phyloP scores from a whole-genome alignment of 2,329 filamentous ascomycete species.

The Alternaria sp. region DNA sequence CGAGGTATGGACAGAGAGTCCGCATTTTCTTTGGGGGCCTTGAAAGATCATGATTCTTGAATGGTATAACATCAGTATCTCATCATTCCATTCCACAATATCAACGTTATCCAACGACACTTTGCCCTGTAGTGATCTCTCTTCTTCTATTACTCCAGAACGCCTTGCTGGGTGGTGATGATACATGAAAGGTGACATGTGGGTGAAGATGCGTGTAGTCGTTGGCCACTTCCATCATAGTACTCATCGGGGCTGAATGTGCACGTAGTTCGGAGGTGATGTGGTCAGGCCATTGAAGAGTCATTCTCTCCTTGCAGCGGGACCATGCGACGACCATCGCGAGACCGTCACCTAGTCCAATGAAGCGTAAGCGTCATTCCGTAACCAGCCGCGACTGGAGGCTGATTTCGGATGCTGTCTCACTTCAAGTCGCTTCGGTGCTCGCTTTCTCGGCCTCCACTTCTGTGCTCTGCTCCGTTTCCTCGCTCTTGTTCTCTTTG shows the following conservation, averaged over 20 bases:
- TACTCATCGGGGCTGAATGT: neutral
- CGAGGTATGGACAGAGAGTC: neutral
- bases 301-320: neutral
- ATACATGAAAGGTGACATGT: constrained; percentile 8
- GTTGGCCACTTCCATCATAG: neutral
- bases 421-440: neutral
- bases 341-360: no score
- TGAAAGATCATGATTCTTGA: neutral
- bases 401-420: neutral
- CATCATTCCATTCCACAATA: neutral
- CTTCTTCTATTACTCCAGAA: neutral
- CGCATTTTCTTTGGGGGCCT: neutral
- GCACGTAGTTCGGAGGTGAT: neutral
- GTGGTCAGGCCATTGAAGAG: neutral
- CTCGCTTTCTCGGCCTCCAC: neutral
- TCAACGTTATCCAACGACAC: neutral
- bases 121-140: neutral
- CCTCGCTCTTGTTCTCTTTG: constrained; percentile 3
- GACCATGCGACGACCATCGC: neutral
- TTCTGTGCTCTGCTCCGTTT: neutral
- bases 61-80: neutral
- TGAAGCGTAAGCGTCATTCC: neutral
- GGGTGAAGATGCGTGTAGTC: neutral
- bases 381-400: neutral
- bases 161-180: constrained; percentile 12